Conservation (phyloP, 2,329 filamentous ascomycete species). For the Nemania bipapillata region DNA sequence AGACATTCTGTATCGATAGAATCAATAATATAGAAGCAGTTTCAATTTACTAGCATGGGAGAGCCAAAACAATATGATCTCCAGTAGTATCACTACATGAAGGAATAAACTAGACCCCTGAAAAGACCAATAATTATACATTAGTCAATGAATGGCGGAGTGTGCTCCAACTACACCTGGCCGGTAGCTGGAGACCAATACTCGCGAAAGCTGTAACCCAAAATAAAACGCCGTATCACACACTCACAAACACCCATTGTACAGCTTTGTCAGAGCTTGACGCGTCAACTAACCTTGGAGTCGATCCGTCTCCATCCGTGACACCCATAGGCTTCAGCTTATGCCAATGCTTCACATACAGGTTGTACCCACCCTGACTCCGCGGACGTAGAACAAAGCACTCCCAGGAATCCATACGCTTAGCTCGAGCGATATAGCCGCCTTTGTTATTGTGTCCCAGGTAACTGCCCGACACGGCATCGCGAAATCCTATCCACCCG, state of each 20-base stretch:
- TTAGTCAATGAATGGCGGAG: no score
- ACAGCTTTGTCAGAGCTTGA: background rate
- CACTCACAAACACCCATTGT: constrained; percentile 37
- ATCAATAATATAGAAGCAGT: no score
- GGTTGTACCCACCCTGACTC: constrained; percentile 29
- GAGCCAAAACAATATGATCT: no score
- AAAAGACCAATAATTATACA: no score
- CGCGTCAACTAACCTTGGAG: constrained; percentile 9
- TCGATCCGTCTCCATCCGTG: background rate
- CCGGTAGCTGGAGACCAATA: no score
- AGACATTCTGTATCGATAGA: no score
- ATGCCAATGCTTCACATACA: constrained; percentile 5
- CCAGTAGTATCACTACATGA: no score
- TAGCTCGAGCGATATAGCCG: background rate
- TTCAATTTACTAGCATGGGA: no score
- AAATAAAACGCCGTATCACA: constrained; percentile 4
- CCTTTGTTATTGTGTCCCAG: constrained; percentile 26
- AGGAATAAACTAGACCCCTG: background rate
- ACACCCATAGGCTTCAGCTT: constrained; percentile 21
- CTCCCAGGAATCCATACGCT: background rate
- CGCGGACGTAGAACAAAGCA: constrained; percentile 30
- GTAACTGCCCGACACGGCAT: constrained; percentile 30
- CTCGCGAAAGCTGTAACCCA: background rate
- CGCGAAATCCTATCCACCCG: constrained; percentile 34
- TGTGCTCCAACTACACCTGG: background rate